Conservation (phyloP, 805 yeast species). For the Metschnikowia anglica region DNA sequence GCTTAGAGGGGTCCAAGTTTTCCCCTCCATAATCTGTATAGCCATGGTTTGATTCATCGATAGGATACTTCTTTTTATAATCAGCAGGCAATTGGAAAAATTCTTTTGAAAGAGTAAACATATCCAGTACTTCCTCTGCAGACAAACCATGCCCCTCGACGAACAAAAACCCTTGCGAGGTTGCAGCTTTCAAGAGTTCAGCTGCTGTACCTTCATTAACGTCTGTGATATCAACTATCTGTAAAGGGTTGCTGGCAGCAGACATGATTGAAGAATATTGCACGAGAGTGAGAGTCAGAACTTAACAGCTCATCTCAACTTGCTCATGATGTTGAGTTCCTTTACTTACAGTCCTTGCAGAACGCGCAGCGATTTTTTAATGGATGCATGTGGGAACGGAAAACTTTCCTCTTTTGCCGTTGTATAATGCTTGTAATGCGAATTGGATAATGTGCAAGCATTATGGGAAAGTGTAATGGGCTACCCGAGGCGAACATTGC, state of each 20-base stretch:
- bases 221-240: slow-evolving; percentile 57
- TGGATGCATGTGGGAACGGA: neutral
- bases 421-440: too few relatives aligned
- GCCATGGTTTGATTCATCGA: slow-evolving; percentile 59
- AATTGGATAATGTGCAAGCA: too few relatives aligned
- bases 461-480: too few relatives aligned
- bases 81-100: slow-evolving; percentile 53
- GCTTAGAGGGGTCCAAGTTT: slow-evolving; percentile 40
- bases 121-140: slow-evolving; percentile 49
- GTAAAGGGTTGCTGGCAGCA: slow-evolving; percentile 43
- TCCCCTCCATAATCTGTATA: slow-evolving; percentile 58
- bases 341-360: slow-evolving; percentile 1
- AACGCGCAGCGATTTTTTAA: neutral
- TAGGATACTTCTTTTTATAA: slow-evolving; percentile 50
- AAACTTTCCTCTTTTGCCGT: neutral
- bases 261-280: slow-evolving; percentile 2
- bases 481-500: too few relatives aligned
- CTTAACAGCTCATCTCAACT: neutral
- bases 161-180: slow-evolving; percentile 63
- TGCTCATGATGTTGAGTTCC: neutral
- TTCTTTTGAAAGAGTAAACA: slow-evolving; percentile 49
- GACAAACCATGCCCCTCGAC: slow-evolving; percentile 68
- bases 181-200: slow-evolving; percentile 56
- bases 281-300: neutral
- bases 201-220: slow-evolving; percentile 46